Evolutionary conservation across 768 basidiomycete genomes (phyloP).

Genomic region (Calocera cornea): DNA sequence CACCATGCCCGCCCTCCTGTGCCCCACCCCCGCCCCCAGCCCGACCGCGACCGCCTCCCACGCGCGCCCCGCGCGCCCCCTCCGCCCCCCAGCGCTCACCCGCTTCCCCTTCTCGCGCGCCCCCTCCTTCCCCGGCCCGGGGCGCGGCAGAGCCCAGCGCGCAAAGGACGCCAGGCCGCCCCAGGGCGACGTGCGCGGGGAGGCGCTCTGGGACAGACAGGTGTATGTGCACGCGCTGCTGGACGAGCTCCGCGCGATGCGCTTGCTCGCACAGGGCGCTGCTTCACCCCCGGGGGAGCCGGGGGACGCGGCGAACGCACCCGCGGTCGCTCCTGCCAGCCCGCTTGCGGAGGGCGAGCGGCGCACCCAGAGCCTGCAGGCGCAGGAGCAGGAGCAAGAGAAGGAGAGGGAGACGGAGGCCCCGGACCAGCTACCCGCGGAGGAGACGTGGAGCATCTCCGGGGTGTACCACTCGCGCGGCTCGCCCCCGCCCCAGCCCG

Average conservation of each 20-base stretch:
- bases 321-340: too few species aligned
- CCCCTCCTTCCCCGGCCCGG: neutral
- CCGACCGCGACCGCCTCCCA: neutral
- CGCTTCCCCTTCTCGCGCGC: neutral
- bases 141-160: neutral
- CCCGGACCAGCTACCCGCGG: too few species aligned
- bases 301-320: neutral
- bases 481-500: too few species aligned
- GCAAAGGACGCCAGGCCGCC: neutral
- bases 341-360: neutral
- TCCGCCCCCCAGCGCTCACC: neutral
- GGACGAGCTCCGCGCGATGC: neutral
- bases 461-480: too few species aligned
- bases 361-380: neutral
- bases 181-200: neutral
- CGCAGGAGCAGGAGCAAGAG: too few species aligned
- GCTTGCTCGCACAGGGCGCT: neutral
- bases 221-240: neutral
- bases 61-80: neutral
- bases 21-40: neutral
- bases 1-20: neutral
- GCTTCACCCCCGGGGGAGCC: neutral
- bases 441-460: too few species aligned
- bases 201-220: neutral
- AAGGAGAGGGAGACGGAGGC: too few species aligned